Conservation (phyloP, 192 early-diverging fungal genomes). For the Podila verticillata region DNA sequence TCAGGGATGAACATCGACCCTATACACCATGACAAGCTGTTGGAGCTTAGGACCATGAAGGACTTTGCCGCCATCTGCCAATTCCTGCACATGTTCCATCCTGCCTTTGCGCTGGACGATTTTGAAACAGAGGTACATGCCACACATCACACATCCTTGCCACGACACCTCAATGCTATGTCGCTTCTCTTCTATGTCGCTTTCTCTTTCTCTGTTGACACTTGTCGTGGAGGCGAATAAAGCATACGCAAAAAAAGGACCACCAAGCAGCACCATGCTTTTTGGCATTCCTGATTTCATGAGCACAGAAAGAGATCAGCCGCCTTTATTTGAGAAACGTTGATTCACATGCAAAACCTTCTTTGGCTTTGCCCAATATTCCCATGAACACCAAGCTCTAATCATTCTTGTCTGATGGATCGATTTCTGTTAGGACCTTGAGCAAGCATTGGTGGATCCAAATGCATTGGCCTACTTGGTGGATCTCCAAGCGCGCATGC, state of each 20-base stretch:
- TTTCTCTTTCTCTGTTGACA: not conserved
- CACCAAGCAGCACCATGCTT: too few species aligned
- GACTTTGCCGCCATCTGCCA: conserved; percentile 78
- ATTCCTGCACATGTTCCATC: conserved; percentile 73
- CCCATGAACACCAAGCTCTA: not conserved
- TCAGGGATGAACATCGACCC: conserved; percentile 38
- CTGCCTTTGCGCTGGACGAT: conserved; percentile 57
- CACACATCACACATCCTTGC: not conserved
- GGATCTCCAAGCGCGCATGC: conserved; percentile 59
- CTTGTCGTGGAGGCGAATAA: too few species aligned
- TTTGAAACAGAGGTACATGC: conserved; percentile 42
- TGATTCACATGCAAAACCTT: too few species aligned
- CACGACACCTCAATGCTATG: not conserved
- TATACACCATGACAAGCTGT: conserved; percentile 25
- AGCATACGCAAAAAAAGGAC: too few species aligned
- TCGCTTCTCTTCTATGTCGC: not conserved
- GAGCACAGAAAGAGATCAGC: too few species aligned
- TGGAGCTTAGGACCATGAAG: conserved; percentile 49
- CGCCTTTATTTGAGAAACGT: too few species aligned
- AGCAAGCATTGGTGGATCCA: conserved; percentile 59
- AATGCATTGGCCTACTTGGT: conserved; percentile 50
- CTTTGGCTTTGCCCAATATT: too few species aligned
- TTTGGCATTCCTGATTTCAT: too few species aligned
- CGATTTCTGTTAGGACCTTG: conserved; percentile 53
- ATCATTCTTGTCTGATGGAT: conserved; percentile 4